These are phyloP conservation scores for Lactarius sanguifluus DNA, from an alignment of 768 basidiomycete genomes.

Conservation along the genomic window DNA sequence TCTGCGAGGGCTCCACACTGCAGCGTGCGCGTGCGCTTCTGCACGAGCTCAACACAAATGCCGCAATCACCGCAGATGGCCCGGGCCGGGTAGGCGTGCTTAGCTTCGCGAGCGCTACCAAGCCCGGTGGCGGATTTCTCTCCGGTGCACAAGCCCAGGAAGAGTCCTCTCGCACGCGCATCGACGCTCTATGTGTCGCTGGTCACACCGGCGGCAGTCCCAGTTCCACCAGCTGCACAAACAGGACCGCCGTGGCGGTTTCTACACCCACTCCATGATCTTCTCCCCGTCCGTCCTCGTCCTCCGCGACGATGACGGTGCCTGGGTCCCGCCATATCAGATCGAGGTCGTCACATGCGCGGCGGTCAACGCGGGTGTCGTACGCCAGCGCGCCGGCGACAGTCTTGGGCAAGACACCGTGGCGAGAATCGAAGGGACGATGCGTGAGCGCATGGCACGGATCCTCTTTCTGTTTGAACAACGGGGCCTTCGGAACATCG, in stretches of 20 bases:
- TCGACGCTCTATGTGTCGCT: conserved; percentile 70
- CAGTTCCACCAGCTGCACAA: conserved; percentile 65
- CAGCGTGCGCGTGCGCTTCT: conserved; percentile 51
- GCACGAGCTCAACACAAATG: conserved; percentile 28
- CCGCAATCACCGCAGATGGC: conserved; percentile 26
- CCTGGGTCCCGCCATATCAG: conserved; percentile 54
- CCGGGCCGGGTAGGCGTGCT: conserved; percentile 54
- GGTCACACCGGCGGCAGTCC: conserved; percentile 49
- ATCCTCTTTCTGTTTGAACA: conserved; percentile 64
- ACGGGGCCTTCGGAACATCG: conserved; percentile 55
- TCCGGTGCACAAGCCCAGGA: conserved; percentile 76
- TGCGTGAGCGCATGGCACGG: conserved; percentile 72
- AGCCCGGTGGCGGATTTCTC: conserved; percentile 75
- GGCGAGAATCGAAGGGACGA: conserved; percentile 48
- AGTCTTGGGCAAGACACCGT: conserved; percentile 4
- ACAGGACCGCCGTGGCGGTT: conserved; percentile 47
- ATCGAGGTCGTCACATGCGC: conserved; percentile 70
- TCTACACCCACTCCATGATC: conserved; percentile 78
- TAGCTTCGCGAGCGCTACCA: conserved; percentile 75
- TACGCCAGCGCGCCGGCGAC: conserved; percentile 34
- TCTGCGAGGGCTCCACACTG: conserved; percentile 64
- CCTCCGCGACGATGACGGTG: conserved; percentile 63
- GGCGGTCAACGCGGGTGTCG: conserved; percentile 69
- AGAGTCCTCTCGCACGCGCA: conserved; percentile 74
- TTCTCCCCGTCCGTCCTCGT: conserved; percentile 64